These are phyloP conservation scores for Setaria italica DNA, from an alignment of 202 grass and related monocot genomes.

Conservation along the genomic window DNA sequence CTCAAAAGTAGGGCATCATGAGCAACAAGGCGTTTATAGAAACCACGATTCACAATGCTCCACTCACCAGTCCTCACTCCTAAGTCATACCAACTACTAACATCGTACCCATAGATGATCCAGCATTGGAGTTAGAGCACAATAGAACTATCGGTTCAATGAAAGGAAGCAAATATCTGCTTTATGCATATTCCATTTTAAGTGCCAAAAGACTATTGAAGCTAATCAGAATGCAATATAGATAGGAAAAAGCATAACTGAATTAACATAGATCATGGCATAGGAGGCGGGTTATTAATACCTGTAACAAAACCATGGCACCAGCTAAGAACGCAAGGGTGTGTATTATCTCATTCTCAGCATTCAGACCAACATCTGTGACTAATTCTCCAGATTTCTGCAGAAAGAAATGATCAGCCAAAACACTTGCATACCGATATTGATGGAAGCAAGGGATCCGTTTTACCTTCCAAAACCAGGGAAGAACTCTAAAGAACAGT, in stretches of 20 bases:
- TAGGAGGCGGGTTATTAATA: constrained; percentile 41
- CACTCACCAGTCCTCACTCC: not conserved
- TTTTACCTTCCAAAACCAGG: constrained; percentile 98
- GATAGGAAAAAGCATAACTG: not conserved
- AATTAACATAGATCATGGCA: not conserved
- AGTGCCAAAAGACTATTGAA: constrained; percentile 20
- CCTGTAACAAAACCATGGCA: constrained; percentile 98
- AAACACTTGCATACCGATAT: constrained; percentile 28
- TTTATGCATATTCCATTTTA: constrained; percentile 11
- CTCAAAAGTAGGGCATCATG: not conserved
- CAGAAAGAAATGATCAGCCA: constrained; percentile 48
- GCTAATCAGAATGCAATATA: constrained; percentile 10
- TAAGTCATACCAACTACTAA: not conserved
- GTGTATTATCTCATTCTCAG: constrained; percentile 92
- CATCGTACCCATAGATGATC: constrained; percentile 24
- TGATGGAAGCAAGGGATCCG: constrained; percentile 28
- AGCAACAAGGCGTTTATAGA: not conserved
- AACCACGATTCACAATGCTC: not conserved
- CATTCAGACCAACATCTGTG: constrained; percentile 64
- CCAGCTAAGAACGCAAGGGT: constrained; percentile 92
- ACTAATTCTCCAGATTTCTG: constrained; percentile 79
- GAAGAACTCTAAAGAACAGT: constrained; percentile 82
- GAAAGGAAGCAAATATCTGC: constrained; percentile 12
- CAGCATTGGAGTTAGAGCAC: constrained; percentile 15
- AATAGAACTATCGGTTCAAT: constrained; percentile 21